Evolutionary conservation across 345 rosid genomes (phyloP), one percentile per base, ranked within the genome.

Genomic region (Moricandia moricandioides): DNA sequence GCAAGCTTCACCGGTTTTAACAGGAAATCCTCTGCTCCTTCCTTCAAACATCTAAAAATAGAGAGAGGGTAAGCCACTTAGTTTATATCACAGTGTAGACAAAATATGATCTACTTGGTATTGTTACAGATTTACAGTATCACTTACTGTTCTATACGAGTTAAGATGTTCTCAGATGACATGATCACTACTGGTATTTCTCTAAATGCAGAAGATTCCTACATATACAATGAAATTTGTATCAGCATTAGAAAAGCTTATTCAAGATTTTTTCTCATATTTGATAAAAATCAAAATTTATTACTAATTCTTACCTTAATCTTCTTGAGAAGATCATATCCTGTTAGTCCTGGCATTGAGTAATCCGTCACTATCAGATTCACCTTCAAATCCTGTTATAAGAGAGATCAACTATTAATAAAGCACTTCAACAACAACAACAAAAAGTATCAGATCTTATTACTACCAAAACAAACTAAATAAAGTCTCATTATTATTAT

Each of bases 261-360:
- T 26, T 37, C 43, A 51, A 37, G 16, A 0, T 16, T 10, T 21
- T 29, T 27, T 69, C 10, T 59, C 35, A 43, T 16, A 30, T 33
- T 8, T 29, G 62, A 8, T 16, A n/a, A n/a, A 21, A 62, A 24
- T 2, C 5, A 10, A 40, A 43, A 34, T 24, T 2, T 2, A 31
- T n/a, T 21, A 31, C 16, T 47, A 4, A 7, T 7, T 49, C 24
- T 11, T 17, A 90, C 96, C 92, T 88, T 90, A 24, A 88, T 88
- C 83, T 80, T 90, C 63, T 88, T 90, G 2, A 90, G 93, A 40
- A 90, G 87, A 67, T 90, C 96, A 78, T 88, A 90, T 21, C 96
- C 96, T 7, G 88, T 87, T 86, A 90, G 83, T 59, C 93, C 96
- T 5, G 93, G 96, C 96, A 90, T 90, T 18, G 96, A 87, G 69